Evolutionary conservation across 805 yeast species (phyloP).

Genomic region (Starmerella roubikii): DNA sequence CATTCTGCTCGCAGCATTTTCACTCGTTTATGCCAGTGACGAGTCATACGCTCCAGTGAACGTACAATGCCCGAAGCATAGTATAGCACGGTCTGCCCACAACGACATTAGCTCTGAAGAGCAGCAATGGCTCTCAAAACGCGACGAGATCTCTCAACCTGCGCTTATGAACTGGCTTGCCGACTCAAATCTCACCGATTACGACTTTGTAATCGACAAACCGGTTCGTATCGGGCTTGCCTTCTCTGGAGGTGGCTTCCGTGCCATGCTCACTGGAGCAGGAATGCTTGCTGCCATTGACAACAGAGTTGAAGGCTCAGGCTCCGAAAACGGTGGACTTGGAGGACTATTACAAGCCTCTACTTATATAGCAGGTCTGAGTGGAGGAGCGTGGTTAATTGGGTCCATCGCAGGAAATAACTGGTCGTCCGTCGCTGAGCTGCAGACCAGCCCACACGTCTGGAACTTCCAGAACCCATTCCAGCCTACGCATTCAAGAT

Average conservation of each 20-base stretch:
- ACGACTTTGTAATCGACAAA: conserved; percentile 35
- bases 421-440: conserved; percentile 56
- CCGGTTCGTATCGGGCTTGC: conserved; percentile 41
- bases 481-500: conserved; percentile 48
- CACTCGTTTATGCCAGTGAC: too few species aligned
- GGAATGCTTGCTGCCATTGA: conserved; percentile 73
- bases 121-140: conserved; percentile 21
- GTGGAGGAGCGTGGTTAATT: conserved; percentile 78
- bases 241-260: conserved; percentile 77
- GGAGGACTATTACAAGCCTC: conserved; percentile 65
- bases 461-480: conserved; percentile 61
- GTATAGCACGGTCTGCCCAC: conserved; percentile 2
- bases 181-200: conserved; percentile 34
- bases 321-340: conserved; percentile 36
- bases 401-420: conserved; percentile 56
- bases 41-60: conserved; percentile 6
- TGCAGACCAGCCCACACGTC: conserved; percentile 35
- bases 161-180: conserved; percentile 34
- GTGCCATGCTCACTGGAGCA: conserved; percentile 79
- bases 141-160: conserved; percentile 23
- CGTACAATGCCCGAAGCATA: conserved; percentile 1
- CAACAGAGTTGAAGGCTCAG: conserved; percentile 52
- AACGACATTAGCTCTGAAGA: conserved; percentile 14
- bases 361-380: conserved; percentile 60
- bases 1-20: too few species aligned